Evolutionary conservation across 495 filamentous ascomycete species (phyloP).

Genomic region (Cryomyces minteri): DNA sequence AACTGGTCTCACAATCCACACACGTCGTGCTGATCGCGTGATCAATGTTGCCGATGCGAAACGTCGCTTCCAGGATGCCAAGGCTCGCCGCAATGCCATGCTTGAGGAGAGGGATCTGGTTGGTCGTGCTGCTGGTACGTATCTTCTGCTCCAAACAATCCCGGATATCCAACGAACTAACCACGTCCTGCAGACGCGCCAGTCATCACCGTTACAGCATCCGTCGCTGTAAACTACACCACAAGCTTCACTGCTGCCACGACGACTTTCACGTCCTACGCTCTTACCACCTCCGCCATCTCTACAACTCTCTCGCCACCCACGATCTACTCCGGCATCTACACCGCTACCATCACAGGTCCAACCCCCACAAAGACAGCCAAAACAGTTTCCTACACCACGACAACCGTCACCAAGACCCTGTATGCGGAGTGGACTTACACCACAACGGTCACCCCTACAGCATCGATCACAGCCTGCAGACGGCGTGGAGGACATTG

Average conservation of each 20-base stretch:
- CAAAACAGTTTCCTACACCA: conserved; percentile 7
- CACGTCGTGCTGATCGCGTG: background rate
- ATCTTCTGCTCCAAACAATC: too few species aligned
- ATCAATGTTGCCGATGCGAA: background rate
- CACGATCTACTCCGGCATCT: conserved; percentile 11
- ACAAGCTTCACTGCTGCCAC: conserved; percentile 4
- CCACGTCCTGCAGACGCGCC: conserved; percentile 11
- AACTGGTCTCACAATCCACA: background rate
- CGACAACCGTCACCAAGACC: conserved; percentile 6
- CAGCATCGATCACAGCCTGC: conserved; percentile 9
- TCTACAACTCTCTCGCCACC: conserved; percentile 6
- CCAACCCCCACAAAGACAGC: conserved; percentile 10
- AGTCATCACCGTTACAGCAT: conserved; percentile 6
- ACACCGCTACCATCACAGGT: conserved; percentile 8
- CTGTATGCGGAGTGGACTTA: conserved; percentile 11
- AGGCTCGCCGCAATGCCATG: background rate
- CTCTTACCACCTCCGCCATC: background rate
- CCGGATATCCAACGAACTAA: too few species aligned
- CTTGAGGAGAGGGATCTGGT: background rate
- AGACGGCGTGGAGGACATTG: conserved; percentile 9
- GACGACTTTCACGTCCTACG: conserved; percentile 3
- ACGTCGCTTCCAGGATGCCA: background rate
- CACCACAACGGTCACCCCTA: conserved; percentile 10
- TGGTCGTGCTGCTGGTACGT: background rate
- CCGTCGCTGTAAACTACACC: conserved; percentile 5